Base-by-base conservation (phyloP, 805 yeast genomes). In the Wickerhamomyces bisporus region DNA sequence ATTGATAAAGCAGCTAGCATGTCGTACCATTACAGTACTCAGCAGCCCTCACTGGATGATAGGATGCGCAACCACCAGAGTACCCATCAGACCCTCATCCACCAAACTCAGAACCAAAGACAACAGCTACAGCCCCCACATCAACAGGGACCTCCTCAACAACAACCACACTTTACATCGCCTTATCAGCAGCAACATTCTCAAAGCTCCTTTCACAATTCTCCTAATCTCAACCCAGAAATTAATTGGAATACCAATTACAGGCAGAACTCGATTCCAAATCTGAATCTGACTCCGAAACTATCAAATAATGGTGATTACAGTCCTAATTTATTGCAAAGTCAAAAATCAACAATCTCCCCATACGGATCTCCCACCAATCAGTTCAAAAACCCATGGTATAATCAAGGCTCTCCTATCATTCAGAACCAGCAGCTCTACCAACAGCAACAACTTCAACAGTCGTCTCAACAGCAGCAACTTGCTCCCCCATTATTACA, bases 311-410 rank as follows among this genome's bases (percentile, higher is more conserved):
- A 44, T 32, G 38, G 32, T 3, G 35, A 25, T 20, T 20, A 18
- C 14, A 24, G 29, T 7, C 18, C 30, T 17, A 19, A 26, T 16
- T 21, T 9, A 8, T 11, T 13, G 16, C 26, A 15, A 4, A 30
- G 6, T n/a, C 34, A 26, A 32, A 29, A 17, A 27, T 31, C 19
- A 28, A 32, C 36, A 27, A 26, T 16, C 5, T 52, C 58, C 1
- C 58, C 60, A 1, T 53, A 38, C 39, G 53, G 57, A 9, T 55
- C 60, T 5, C 58, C 60, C 13, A 52, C 56, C 2, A 45, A 47
- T 18, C 55, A 52, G 20, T 51, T 55, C 42, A 55, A 48, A 30
- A 52, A 53, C 32, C 57, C 60, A 11, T 55, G 60, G 60, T 46
- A 47, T 20, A 24, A 17, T 2, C 52, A 44, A 32, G 40, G 35